A percentile compares a stretch with the other conserved stretches of the same genome.
phyloP scores from a whole-genome alignment of 257 asterid genomes.

The Lavandula angustifolia region DNA sequence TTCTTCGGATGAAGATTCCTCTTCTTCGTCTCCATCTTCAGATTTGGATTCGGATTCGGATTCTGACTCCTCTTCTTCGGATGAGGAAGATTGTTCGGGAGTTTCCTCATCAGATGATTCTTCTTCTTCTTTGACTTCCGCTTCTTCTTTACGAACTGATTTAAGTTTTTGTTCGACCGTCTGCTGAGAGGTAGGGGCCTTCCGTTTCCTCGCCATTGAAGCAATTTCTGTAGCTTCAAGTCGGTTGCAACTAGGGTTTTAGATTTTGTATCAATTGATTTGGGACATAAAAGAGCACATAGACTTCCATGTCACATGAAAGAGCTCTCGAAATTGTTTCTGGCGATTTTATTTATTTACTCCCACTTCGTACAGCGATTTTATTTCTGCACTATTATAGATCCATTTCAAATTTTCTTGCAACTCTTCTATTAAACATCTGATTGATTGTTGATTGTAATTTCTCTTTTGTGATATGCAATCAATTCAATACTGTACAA shows the following conservation, averaged over 20 bases:
- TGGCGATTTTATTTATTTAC: no score
- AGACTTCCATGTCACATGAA: no score
- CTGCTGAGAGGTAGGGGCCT: conserved; percentile 41
- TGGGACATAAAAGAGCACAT: no score
- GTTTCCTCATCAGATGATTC: conserved; percentile 37
- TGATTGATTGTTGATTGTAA: no score
- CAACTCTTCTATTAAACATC: no score
- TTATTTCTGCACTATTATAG: no score
- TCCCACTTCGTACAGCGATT: no score
- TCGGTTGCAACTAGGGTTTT: not conserved
- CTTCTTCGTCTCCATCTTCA: conserved; percentile 30
- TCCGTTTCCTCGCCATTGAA: conserved; percentile 57
- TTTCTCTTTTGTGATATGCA: no score
- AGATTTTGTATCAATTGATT: no score
- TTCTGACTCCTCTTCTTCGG: conserved; percentile 31
- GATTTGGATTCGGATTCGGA: conserved; percentile 21
- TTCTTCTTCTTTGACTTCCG: conserved; percentile 27
- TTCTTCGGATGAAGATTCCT: conserved; percentile 40
- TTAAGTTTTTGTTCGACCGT: conserved; percentile 36
- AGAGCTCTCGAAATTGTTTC: no score
- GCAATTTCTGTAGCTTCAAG: conserved; percentile 24
- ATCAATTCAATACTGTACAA: no score
- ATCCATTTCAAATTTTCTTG: no score
- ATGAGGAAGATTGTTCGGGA: conserved; percentile 24
- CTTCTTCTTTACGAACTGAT: conserved; percentile 27